Conservation (phyloP, 495 filamentous ascomycete genomes). For the Penicillium odoratum region DNA sequence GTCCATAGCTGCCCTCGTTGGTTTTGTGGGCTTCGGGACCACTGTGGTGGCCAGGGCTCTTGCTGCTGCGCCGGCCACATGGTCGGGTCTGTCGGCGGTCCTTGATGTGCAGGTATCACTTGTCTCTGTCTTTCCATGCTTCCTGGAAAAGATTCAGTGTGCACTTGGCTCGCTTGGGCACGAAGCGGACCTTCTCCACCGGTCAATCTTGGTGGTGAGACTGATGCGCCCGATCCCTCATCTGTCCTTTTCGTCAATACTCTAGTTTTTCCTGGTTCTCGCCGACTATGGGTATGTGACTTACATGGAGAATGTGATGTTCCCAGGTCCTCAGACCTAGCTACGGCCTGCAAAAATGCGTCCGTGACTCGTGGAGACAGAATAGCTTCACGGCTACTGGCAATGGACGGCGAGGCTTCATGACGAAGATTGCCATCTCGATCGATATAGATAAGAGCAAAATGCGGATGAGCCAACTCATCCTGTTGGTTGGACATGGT, state of each 20-base stretch:
- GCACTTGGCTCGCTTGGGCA: conserved; percentile 6
- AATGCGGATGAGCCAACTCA: conserved; percentile 27
- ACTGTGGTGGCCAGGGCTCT: conserved; percentile 7
- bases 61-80: conserved; percentile 14
- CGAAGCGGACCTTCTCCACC: conserved; percentile 3
- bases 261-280: neutral
- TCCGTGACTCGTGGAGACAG: conserved; percentile 37
- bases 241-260: conserved; percentile 12
- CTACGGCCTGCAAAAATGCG: conserved; percentile 40
- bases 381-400: conserved; percentile 32
- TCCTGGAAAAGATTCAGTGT: neutral
- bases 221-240: conserved; percentile 8
- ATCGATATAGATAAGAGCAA: conserved; percentile 43
- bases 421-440: conserved; percentile 37
- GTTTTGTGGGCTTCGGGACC: neutral
- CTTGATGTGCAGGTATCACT: conserved; percentile 1
- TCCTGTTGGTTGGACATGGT: conserved; percentile 27
- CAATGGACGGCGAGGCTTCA: conserved; percentile 37
- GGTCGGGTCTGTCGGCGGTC: conserved; percentile 6
- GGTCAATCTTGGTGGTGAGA: neutral
- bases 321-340: conserved; percentile 23
- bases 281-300: conserved; percentile 7
- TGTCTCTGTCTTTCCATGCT: conserved; percentile 3
- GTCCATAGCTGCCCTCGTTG: conserved; percentile 25
- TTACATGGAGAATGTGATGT: conserved; percentile 20